Conservation (phyloP, 805 yeast genomes). For the Suhomyces faveliae region DNA sequence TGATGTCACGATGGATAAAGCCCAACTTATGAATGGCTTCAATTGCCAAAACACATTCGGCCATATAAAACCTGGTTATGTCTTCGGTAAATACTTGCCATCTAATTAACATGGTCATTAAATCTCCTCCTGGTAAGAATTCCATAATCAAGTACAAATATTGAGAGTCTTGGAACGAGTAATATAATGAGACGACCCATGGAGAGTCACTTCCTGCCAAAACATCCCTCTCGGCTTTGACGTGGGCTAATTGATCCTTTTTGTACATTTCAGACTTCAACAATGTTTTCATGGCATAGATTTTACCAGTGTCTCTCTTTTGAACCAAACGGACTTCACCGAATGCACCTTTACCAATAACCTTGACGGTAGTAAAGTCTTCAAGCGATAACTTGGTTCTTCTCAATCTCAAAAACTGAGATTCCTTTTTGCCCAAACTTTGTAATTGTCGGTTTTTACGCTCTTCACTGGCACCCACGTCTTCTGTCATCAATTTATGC, state of each 20-base stretch:
- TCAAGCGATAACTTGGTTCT: conserved; percentile 80
- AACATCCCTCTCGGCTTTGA: conserved; percentile 94
- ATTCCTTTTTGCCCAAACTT: conserved; percentile 83
- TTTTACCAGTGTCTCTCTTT: conserved; percentile 86
- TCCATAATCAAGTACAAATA: conserved; percentile 46
- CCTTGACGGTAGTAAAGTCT: conserved; percentile 87
- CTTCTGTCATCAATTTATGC: conserved; percentile 64
- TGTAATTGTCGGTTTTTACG: conserved; percentile 78
- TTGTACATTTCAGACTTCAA: conserved; percentile 91
- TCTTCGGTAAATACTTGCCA: conserved; percentile 94
- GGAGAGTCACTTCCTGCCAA: conserved; percentile 87
- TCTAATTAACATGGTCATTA: conserved; percentile 93
- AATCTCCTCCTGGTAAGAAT: conserved; percentile 72
- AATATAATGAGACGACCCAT: conserved; percentile 82
- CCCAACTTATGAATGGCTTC: conserved; percentile 93
- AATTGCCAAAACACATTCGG: conserved; percentile 92
- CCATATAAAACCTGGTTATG: conserved; percentile 89
- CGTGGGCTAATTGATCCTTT: conserved; percentile 92
- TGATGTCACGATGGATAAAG: conserved; percentile 94
- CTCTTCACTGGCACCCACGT: conserved; percentile 70
- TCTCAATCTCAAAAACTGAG: conserved; percentile 78
- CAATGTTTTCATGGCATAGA: conserved; percentile 91
- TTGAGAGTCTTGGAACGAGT: conserved; percentile 77
- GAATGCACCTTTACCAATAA: conserved; percentile 94
- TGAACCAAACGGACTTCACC: conserved; percentile 96